phyloP scores from a whole-genome alignment of 2,329 filamentous ascomycete species.

The Ceratocystis destructans region DNA sequence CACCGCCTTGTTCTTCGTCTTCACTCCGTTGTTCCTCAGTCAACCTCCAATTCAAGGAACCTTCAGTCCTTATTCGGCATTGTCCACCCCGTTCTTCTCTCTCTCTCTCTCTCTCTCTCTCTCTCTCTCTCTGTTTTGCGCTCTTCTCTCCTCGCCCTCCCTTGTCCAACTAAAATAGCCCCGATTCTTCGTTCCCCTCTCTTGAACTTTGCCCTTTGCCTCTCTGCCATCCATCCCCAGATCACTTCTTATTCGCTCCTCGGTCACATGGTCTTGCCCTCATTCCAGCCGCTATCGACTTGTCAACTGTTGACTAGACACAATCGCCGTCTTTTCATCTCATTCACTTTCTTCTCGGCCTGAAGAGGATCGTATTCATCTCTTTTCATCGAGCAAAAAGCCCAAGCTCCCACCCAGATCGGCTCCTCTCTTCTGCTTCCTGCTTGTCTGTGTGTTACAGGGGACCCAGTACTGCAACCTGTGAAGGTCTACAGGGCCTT shows the following conservation, averaged over 20 bases:
- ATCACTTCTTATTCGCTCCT: no score
- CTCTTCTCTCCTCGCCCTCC: background rate
- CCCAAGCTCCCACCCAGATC: background rate
- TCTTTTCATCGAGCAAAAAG: background rate
- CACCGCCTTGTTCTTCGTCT: background rate
- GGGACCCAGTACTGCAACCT: background rate
- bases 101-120: background rate
- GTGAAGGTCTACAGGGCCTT: background rate
- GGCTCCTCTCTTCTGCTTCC: background rate
- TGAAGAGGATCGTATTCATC: background rate
- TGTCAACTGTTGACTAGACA: background rate
- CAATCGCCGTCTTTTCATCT: background rate
- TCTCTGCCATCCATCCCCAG: no score
- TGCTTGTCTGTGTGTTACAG: background rate
- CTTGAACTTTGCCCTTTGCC: no score
- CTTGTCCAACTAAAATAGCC: background rate
- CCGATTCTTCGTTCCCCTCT: background rate
- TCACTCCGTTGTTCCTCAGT: background rate
- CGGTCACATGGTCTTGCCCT: background rate
- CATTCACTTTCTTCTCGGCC: background rate
- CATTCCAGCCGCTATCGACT: background rate
- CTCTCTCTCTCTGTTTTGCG: background rate
- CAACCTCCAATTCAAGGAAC: background rate
- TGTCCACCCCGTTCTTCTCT: background rate
- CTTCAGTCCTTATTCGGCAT: background rate